phyloP scores from a whole-genome alignment of 441 rosid species.

The Macaranga tanarius region DNA sequence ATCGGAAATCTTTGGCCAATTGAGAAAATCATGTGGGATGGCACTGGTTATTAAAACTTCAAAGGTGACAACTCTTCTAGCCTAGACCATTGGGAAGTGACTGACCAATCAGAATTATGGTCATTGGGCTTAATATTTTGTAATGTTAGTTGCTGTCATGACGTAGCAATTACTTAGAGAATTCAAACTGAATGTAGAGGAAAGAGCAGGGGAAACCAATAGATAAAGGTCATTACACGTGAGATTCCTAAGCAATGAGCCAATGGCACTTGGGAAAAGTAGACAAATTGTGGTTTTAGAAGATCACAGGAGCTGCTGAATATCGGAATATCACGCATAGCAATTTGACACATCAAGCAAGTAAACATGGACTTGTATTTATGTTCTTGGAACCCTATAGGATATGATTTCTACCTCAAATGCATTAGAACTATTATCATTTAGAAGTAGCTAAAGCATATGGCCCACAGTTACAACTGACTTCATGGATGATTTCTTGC shows the following conservation, averaged over 20 bases:
- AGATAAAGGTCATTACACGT: not conserved
- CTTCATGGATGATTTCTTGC: not conserved
- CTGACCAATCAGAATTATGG: not conserved
- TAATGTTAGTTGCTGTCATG: not conserved
- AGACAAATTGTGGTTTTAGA: not conserved
- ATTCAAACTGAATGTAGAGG: not conserved
- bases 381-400: not conserved
- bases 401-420: not conserved
- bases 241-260: not conserved
- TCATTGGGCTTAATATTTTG: not conserved
- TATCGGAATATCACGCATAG: not conserved
- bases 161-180: not conserved
- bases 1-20: not conserved
- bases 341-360: not conserved
- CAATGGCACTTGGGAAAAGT: not conserved
- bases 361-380: not conserved
- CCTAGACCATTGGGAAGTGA: not conserved
- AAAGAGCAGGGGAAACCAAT: not conserved
- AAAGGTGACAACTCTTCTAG: not conserved
- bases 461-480: too few species aligned
- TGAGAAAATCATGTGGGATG: constrained; percentile 4
- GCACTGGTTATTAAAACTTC: not conserved
- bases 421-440: not conserved
- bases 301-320: not conserved
- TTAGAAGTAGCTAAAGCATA: too few species aligned